Percentiles rank a stretch among this genome's conserved stretches.
Evolutionary conservation across 2,329 filamentous ascomycete genomes (phyloP).

Genomic region (Monosporascus sp.): DNA sequence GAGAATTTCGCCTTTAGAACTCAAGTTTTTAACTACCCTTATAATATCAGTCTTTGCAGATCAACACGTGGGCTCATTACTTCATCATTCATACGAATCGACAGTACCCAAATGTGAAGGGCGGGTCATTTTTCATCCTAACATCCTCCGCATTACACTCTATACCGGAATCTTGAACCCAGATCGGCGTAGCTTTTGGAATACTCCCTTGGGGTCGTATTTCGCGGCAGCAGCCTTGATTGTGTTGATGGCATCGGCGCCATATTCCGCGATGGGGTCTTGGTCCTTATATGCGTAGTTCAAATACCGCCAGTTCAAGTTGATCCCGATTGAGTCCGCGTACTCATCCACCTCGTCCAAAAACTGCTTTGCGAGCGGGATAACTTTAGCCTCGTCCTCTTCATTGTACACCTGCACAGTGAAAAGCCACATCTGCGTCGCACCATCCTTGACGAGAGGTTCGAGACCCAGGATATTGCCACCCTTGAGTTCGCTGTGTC

Average conservation of each 20-base stretch:
- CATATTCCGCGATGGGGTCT: conserved; percentile 29
- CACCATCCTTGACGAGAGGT: conserved; percentile 29
- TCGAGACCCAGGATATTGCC: conserved; percentile 30
- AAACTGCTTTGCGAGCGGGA: conserved; percentile 20
- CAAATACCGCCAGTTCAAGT: conserved; percentile 25
- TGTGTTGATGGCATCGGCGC: conserved; percentile 23
- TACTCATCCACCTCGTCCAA: conserved; percentile 6
- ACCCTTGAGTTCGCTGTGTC: conserved; percentile 16
- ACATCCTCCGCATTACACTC: too few species aligned
- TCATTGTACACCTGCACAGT: conserved; percentile 34
- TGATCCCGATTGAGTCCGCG: conserved; percentile 1
- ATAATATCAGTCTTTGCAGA: too few species aligned
- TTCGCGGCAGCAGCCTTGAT: conserved; percentile 15
- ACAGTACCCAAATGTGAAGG: too few species aligned
- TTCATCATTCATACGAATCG: too few species aligned
- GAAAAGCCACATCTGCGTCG: conserved; percentile 31
- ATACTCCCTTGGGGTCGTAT: conserved; percentile 23
- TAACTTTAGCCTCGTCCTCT: conserved; percentile 27
- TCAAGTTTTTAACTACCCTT: too few species aligned
- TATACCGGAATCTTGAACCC: conserved; percentile 14
- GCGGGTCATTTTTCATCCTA: too few species aligned
- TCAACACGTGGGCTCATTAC: too few species aligned
- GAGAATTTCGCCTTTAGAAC: too few species aligned
- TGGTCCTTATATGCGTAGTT: conserved; percentile 36
- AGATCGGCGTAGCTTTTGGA: conserved; percentile 19